Percentiles rank a stretch among this genome's conserved stretches.
Conservation (phyloP, 768 basidiomycete genomes). For the Hygrocybe coccinea region DNA sequence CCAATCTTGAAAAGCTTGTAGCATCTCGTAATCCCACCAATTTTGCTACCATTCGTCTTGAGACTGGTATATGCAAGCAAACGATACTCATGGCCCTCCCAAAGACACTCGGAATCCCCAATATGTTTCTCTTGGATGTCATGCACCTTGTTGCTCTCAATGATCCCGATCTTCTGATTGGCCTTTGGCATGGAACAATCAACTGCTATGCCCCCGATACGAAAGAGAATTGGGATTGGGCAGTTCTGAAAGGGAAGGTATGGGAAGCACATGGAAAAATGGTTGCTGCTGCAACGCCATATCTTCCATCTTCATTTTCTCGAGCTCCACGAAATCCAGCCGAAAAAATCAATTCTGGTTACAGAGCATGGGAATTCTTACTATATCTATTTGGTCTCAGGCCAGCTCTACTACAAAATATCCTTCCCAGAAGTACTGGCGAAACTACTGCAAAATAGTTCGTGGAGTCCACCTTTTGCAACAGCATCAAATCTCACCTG, state of each 20-base stretch:
- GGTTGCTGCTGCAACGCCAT: slow-evolving; percentile 21
- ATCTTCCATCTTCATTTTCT: slow-evolving; percentile 32
- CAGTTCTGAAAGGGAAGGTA: slow-evolving; percentile 11
- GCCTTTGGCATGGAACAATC: slow-evolving; percentile 20
- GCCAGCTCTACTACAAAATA: slow-evolving; percentile 8
- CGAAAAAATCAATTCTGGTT: slow-evolving; percentile 26
- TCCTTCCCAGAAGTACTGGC: slow-evolving; percentile 9
- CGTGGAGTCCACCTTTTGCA: slow-evolving; percentile 5
- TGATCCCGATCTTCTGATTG: slow-evolving; percentile 30
- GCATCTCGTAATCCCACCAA: background rate
- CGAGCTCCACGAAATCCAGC: slow-evolving; percentile 30
- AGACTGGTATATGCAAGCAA: slow-evolving; percentile 34
- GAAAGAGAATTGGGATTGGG: slow-evolving; percentile 20
- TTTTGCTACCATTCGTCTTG: slow-evolving; percentile 23
- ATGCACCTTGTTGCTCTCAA: slow-evolving; percentile 39
- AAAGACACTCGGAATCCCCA: slow-evolving; percentile 32
- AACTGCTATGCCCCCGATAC: slow-evolving; percentile 17
- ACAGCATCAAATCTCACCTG: slow-evolving; percentile 5
- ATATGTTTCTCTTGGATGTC: slow-evolving; percentile 20
- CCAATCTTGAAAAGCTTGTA: background rate
- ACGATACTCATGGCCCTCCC: slow-evolving; percentile 34
- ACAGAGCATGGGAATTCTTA: slow-evolving; percentile 16
- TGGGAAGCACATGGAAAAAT: slow-evolving; percentile 29
- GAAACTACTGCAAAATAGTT: slow-evolving; percentile 15
- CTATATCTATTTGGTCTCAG: slow-evolving; percentile 15